Evolutionary conservation across 164 flowering plant genomes (phyloP), one percentile per base, ranked within the genome.

Genomic region (Taxillus chinensis): DNA sequence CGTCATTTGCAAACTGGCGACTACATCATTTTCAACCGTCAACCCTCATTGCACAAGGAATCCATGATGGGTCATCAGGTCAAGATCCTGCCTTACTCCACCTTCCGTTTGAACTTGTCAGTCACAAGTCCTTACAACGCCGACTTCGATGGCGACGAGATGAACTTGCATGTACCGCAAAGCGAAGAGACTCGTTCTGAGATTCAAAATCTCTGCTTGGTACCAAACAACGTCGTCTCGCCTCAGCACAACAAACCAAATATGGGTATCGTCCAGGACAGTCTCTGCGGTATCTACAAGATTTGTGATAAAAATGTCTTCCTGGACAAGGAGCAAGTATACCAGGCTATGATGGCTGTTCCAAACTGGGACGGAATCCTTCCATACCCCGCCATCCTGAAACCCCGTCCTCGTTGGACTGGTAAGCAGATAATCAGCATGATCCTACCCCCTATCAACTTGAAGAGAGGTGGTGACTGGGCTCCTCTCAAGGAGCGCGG

Each of bases 111-210:
- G 63, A 93, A 93, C 63, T 79, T 93, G 58, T 90, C 99, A 55
- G 99, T 93, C 6, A 93, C 99, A 11, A 84, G 97, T 5, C 99
- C 99, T n/a, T 93, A 93, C 69, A 93, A 93, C 84, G 99, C 99
- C 74, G 99, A 93, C 82, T 90, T 93, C 79, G 99, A 93, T 79
- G 99, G 99, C 16, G 99, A 93, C 75, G 99, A 93, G 72, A 93
- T 93, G 99, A 93, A 93, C 66, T 90, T 90, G 97, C 99, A 93
- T 68, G 99, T 93, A 62, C 99, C 99, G 59, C 99, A 93, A 74
- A 90, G 97, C 52, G 90, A 89, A 86, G 99, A 90, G 74, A 90
- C 99, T n/a, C 84, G 99, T 71, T 97, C 99, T 43, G 99, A 93
- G 69, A 96, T 90, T 13, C 71, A 89, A 77, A 97, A 93, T 74